Evolutionary conservation across 1,139 yeast genomes (phyloP).

Genomic region (Hyphopichia khmerensis): DNA sequence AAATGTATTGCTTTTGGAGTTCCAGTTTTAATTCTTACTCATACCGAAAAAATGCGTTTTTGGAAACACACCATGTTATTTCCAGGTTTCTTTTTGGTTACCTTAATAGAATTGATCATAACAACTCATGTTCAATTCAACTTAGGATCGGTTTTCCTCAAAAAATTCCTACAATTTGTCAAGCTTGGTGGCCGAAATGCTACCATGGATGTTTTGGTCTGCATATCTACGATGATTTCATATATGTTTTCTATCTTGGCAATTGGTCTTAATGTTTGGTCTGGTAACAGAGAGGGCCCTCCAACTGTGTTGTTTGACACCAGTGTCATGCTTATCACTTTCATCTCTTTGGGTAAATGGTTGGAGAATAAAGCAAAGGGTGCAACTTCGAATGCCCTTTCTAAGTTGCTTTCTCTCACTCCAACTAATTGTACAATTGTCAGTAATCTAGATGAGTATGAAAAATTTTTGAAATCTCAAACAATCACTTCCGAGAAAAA

Average conservation of each 20-base stretch:
- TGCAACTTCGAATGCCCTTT: constrained; percentile 84
- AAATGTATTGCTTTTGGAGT: constrained; percentile 54
- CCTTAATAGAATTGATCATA: constrained; percentile 60
- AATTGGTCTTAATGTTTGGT: constrained; percentile 43
- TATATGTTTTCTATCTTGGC: constrained; percentile 71
- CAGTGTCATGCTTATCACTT: constrained; percentile 76
- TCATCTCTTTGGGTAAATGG: constrained; percentile 87
- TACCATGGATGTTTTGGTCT: constrained; percentile 94
- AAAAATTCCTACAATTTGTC: constrained; percentile 64
- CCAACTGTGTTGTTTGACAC: constrained; percentile 88
- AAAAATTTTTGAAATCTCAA: constrained; percentile 15
- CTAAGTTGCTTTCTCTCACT: constrained; percentile 73
- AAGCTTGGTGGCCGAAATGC: constrained; percentile 62
- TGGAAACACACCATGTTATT: constrained; percentile 30
- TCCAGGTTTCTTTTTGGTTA: constrained; percentile 57
- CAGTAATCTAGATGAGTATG: constrained; percentile 34
- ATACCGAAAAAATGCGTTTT: constrained; percentile 39
- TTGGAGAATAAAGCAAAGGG: constrained; percentile 92
- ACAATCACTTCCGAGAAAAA: constrained; percentile 6
- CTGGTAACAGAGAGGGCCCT: constrained; percentile 35
- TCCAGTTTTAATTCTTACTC: constrained; percentile 63
- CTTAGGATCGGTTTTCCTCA: constrained; percentile 63
- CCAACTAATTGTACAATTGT: constrained; percentile 76
- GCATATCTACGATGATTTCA: constrained; percentile 78
- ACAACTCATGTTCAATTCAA: constrained; percentile 69